Percentiles rank a stretch among this genome's conserved stretches.
phyloP scores from a whole-genome alignment of 208 protist species.

The Wallacemonas sp. region DNA sequence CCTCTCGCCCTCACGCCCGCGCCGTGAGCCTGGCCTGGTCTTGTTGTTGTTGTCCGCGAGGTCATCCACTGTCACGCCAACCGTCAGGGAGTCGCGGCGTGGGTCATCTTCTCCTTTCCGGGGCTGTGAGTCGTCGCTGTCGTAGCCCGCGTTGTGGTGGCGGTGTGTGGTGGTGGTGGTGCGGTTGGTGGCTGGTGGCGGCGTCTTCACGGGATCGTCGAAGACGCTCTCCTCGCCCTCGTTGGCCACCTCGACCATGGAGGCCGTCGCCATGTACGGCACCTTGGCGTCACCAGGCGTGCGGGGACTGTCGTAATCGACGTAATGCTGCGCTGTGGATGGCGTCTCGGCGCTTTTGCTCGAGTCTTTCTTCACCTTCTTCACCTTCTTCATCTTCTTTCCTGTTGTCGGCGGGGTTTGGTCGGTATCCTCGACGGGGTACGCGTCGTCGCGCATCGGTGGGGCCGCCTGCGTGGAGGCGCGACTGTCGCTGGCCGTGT shows the following conservation, averaged over 20 bases:
- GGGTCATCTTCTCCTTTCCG: too few relatives aligned
- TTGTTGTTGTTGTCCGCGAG: too few relatives aligned
- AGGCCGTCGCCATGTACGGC: neutral
- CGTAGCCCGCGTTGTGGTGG: neutral
- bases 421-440: neutral
- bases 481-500: neutral
- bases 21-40: too few relatives aligned
- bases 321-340: conserved; percentile 11
- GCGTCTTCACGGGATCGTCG: conserved; percentile 2
- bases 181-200: neutral
- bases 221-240: neutral
- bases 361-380: neutral
- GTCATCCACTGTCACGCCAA: too few relatives aligned
- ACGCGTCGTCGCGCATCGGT: neutral
- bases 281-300: neutral
- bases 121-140: conserved; percentile 7
- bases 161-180: neutral
- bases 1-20: neutral
- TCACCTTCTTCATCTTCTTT: conserved; percentile 11
- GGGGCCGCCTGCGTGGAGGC: conserved; percentile 4
- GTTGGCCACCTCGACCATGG: neutral
- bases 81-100: too few relatives aligned
- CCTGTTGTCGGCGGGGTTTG: neutral
- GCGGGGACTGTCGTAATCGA: neutral
- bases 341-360: neutral